A percentile compares a stretch with the other conserved stretches of the same genome.
These are phyloP conservation scores for Tilletia setariae DNA, from an alignment of 1,284 basidiomycete species.

Conservation along the genomic window DNA sequence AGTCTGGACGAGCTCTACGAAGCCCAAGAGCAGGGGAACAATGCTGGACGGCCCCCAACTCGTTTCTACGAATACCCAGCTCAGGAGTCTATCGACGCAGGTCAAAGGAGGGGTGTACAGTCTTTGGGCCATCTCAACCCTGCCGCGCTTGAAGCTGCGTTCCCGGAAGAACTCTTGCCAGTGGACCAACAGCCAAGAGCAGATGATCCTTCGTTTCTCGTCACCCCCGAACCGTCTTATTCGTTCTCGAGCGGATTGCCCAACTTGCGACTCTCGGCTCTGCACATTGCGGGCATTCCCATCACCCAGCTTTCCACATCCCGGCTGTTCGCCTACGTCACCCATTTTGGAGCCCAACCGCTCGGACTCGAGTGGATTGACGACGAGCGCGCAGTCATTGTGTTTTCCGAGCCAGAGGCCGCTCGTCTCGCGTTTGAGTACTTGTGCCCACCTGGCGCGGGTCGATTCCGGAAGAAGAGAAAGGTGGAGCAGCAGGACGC, in stretches of 20 bases:
- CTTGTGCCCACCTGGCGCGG: slow-evolving; percentile 25
- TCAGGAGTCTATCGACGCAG: slow-evolving; percentile 36
- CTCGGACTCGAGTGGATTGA: slow-evolving; percentile 52
- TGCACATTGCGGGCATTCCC: slow-evolving; percentile 46
- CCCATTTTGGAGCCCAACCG: slow-evolving; percentile 45
- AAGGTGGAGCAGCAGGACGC: neutral
- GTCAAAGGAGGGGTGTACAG: slow-evolving; percentile 30
- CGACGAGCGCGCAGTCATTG: slow-evolving; percentile 45
- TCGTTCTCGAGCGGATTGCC: slow-evolving; percentile 29
- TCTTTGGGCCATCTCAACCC: slow-evolving; percentile 18
- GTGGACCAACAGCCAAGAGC: slow-evolving; percentile 23
- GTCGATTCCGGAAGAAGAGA: slow-evolving; percentile 12
- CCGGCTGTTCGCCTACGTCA: slow-evolving; percentile 49
- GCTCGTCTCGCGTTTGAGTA: slow-evolving; percentile 42
- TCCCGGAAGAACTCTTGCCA: slow-evolving; percentile 18
- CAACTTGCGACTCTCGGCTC: slow-evolving; percentile 39
- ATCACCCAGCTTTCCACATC: slow-evolving; percentile 52
- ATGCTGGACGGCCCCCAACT: neutral
- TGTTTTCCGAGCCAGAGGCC: slow-evolving; percentile 37
- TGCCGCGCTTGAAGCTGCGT: slow-evolving; percentile 13
- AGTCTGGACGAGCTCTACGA: neutral
- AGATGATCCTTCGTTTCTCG: neutral
- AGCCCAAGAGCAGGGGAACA: slow-evolving; percentile 16
- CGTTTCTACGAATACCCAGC: slow-evolving; percentile 36
- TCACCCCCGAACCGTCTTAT: slow-evolving; percentile 12